Conservation (phyloP, 257 asterid genomes). For the Cinchona pubescens region DNA sequence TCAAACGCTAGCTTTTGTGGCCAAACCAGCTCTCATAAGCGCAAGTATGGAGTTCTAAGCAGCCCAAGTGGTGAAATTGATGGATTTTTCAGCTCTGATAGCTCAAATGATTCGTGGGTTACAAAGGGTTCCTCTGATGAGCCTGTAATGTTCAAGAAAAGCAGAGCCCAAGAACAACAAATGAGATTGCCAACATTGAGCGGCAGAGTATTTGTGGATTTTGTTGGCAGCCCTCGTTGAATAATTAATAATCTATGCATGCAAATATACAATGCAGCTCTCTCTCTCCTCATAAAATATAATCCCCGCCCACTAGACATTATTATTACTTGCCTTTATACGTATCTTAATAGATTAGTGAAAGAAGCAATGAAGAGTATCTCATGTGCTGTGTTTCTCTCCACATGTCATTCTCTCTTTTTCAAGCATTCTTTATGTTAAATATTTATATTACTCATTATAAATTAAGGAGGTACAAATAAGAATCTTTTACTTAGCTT, state of each 20-base stretch:
- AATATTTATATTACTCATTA: too few species aligned
- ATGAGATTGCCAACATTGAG: constrained; percentile 48
- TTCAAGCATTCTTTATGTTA: too few species aligned
- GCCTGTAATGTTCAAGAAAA: constrained; percentile 52
- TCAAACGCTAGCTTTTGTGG: constrained; percentile 15
- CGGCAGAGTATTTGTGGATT: constrained; percentile 64
- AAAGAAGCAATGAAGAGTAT: constrained; percentile 12
- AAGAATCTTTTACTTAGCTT: too few species aligned
- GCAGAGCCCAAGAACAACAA: constrained; percentile 45
- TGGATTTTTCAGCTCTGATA: constrained; percentile 33
- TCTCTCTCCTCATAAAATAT: background rate
- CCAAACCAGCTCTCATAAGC: constrained; percentile 32
- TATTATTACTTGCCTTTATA: too few species aligned
- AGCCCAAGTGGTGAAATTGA: constrained; percentile 44
- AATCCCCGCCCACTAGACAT: background rate
- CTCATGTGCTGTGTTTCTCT: constrained; percentile 15
- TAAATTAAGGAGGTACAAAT: too few species aligned
- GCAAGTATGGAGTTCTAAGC: constrained; percentile 33
- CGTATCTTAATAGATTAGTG: background rate
- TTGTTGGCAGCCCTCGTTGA: constrained; percentile 51
- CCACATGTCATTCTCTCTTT: constrained; percentile 14
- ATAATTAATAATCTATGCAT: background rate
- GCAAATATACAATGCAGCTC: too few species aligned
- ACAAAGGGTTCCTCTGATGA: constrained; percentile 21
- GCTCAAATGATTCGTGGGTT: constrained; percentile 47